These are phyloP conservation scores for Myrmaecium sp. DNA, from an alignment of 2,329 filamentous ascomycete species.

Conservation along the genomic window DNA sequence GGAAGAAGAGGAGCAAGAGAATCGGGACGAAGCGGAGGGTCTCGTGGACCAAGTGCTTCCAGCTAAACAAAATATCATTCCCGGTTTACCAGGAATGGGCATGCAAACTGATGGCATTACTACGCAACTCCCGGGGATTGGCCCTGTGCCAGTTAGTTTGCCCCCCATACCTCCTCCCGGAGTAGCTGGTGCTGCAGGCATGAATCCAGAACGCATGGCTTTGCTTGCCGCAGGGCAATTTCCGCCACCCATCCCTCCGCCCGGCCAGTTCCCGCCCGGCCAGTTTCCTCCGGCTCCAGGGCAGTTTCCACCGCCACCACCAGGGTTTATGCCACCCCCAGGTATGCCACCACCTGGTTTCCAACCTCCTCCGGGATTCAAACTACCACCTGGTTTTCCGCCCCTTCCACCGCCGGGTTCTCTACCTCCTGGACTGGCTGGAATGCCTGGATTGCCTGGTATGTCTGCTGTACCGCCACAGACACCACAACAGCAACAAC, in stretches of 20 bases:
- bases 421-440: constrained; percentile 15
- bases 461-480: neutral
- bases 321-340: too few species aligned
- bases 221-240: constrained; percentile 13
- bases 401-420: constrained; percentile 8
- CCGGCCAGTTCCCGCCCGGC: constrained; percentile 5
- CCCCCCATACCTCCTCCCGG: constrained; percentile 13
- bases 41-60: constrained; percentile 81
- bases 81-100: constrained; percentile 40
- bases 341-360: too few species aligned
- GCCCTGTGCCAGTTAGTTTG: constrained; percentile 18
- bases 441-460: constrained; percentile 9
- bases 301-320: constrained; percentile 9
- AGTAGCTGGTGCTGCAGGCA: constrained; percentile 4
- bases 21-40: constrained; percentile 84
- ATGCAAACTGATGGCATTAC: constrained; percentile 24
- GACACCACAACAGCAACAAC: too few species aligned
- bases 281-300: too few species aligned
- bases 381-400: constrained; percentile 11
- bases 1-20: constrained; percentile 85
- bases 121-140: constrained; percentile 30
- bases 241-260: constrained; percentile 12
- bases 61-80: constrained; percentile 36
- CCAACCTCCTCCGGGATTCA: too few species aligned
- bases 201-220: constrained; percentile 16